Conservation (phyloP, 1,284 basidiomycete genomes). For the Leccinum subrobustum region DNA sequence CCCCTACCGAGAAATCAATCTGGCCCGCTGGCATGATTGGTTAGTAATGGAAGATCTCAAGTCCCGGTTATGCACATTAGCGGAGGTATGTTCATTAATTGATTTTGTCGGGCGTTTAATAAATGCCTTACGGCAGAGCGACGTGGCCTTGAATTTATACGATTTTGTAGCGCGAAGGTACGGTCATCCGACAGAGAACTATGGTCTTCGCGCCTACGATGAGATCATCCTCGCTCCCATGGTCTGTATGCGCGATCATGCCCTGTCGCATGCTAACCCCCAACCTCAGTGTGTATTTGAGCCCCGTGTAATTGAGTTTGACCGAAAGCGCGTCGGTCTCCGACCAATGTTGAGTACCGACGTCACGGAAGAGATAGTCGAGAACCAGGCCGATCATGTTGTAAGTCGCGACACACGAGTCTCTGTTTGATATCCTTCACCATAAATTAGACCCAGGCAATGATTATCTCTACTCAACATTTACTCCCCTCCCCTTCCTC, state of each 20-base stretch:
- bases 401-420: conserved; percentile 40
- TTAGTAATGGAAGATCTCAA: conserved; percentile 88
- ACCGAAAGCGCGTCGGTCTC: conserved; percentile 63
- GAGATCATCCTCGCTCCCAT: conserved; percentile 95
- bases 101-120: not conserved
- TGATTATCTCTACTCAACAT: conserved; percentile 85
- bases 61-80: conserved; percentile 75
- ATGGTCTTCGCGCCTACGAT: conserved; percentile 89
- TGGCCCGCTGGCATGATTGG: conserved; percentile 82
- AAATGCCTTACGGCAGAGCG: conserved; percentile 54
- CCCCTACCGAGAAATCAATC: conserved; percentile 83
- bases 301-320: conserved; percentile 88
- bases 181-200: conserved; percentile 79
- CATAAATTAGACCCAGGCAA: conserved; percentile 67
- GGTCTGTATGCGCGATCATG: conserved; percentile 45
- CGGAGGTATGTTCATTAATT: conserved; percentile 60
- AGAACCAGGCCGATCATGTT: conserved; percentile 59
- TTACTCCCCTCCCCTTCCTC: conserved; percentile 46
- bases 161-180: conserved; percentile 87
- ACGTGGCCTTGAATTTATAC: conserved; percentile 85
- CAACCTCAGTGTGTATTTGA: conserved; percentile 81
- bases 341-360: conserved; percentile 49
- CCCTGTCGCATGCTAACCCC: conserved; percentile 6
- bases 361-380: conserved; percentile 73
- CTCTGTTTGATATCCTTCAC: conserved; percentile 1